phyloP scores from a whole-genome alignment of 306 rosid species.

The Myrica gale region DNA sequence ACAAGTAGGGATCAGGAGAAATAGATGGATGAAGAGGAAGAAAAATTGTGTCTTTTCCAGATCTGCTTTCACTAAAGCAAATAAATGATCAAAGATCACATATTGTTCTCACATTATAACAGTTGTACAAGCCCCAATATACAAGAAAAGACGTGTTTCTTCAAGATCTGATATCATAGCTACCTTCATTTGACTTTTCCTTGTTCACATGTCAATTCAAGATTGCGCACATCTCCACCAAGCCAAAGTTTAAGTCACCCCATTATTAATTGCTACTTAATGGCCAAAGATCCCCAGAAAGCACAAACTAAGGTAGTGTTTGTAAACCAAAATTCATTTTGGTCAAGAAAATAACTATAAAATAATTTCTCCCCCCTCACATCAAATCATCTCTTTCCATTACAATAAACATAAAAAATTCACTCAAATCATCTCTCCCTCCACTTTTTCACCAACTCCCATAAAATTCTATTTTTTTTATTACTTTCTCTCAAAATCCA shows the following conservation, averaged over 20 bases:
- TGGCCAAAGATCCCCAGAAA: conserved; percentile 4
- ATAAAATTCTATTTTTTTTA: no score
- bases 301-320: neutral
- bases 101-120: neutral
- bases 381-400: no score
- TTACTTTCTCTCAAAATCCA: no score
- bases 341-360: no score
- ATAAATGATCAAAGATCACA: neutral
- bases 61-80: conserved; percentile 14
- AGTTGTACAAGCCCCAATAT: neutral
- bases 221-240: conserved; percentile 4
- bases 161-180: conserved; percentile 7
- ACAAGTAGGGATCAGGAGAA: neutral
- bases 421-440: no score
- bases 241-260: neutral
- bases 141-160: conserved; percentile 10
- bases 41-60: neutral
- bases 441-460: no score
- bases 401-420: no score
- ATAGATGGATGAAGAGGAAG: neutral
- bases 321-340: no score
- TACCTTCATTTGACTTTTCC: conserved; percentile 7
- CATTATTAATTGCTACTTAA: conserved; percentile 1
- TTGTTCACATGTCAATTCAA: conserved; percentile 3
- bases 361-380: no score